These are phyloP conservation scores for Dactylellina sp. DNA, from an alignment of 2,329 filamentous ascomycete species.

Conservation along the genomic window DNA sequence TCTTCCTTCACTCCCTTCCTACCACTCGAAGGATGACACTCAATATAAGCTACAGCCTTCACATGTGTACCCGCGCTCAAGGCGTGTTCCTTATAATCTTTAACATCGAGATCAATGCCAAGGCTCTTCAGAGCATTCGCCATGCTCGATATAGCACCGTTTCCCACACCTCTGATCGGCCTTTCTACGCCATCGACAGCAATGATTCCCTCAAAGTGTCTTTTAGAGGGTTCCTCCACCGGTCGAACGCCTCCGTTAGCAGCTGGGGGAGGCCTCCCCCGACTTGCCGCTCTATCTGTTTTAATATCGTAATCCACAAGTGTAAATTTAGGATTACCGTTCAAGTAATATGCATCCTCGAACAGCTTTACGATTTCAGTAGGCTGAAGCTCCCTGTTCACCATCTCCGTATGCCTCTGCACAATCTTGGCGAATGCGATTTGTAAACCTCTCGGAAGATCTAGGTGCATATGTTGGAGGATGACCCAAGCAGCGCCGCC, in stretches of 20 bases:
- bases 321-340: constrained; percentile 77
- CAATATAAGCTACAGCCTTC: constrained; percentile 95
- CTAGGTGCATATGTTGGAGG: constrained; percentile 85
- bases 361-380: constrained; percentile 89
- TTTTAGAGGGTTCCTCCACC: constrained; percentile 75
- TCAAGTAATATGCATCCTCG: constrained; percentile 87
- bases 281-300: constrained; percentile 79
- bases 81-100: constrained; percentile 96
- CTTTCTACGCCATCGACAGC: constrained; percentile 84
- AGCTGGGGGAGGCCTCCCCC: constrained; percentile 70
- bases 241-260: constrained; percentile 39
- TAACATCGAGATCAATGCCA: constrained; percentile 87
- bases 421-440: constrained; percentile 90
- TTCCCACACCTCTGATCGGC: constrained; percentile 81
- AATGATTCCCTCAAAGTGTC: constrained; percentile 78
- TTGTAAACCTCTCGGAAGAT: constrained; percentile 91
- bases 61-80: constrained; percentile 83
- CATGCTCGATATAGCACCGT: constrained; percentile 89
- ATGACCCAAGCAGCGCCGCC: constrained; percentile 96
- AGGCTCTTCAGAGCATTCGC: constrained; percentile 82
- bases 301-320: constrained; percentile 92
- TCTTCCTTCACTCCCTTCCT: constrained; percentile 70
- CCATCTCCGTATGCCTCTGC: constrained; percentile 80
- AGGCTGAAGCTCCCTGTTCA: constrained; percentile 85
- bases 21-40: constrained; percentile 69